Evolutionary conservation across 1,139 yeast genomes (phyloP).

Genomic region (Diutina scorzettiae): DNA sequence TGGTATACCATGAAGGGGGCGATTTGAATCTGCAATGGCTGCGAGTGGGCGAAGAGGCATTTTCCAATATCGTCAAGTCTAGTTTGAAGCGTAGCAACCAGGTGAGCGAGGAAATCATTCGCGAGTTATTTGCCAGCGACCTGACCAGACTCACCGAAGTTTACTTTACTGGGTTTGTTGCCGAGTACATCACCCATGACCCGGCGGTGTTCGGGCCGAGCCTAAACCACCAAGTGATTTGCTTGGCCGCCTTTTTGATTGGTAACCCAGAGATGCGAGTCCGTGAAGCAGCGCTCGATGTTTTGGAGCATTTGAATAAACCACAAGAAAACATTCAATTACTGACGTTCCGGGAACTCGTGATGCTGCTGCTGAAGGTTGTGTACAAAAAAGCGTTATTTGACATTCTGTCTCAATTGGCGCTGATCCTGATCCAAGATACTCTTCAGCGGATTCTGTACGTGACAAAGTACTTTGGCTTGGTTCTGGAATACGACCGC

Average conservation of each 20-base stretch:
- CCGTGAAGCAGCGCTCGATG: conserved; percentile 49
- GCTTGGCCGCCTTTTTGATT: conserved; percentile 55
- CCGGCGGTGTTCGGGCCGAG: conserved; percentile 22
- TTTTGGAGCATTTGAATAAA: not conserved
- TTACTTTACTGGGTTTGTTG: conserved; percentile 63
- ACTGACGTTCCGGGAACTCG: conserved; percentile 10
- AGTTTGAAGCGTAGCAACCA: conserved; percentile 24
- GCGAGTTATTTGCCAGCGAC: conserved; percentile 61
- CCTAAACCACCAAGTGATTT: conserved; percentile 44
- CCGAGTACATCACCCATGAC: conserved; percentile 34
- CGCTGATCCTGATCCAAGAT: conserved; percentile 45
- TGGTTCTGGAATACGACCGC: conserved; percentile 43
- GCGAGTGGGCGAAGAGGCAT: conserved; percentile 56
- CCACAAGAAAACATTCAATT: not conserved
- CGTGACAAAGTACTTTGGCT: conserved; percentile 56
- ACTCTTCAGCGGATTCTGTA: conserved; percentile 57
- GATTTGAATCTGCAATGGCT: not conserved
- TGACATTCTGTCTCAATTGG: conserved; percentile 53
- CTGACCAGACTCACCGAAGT: conserved; percentile 44
- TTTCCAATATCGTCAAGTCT: conserved; percentile 48
- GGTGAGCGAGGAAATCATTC: conserved; percentile 42
- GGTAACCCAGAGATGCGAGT: conserved; percentile 55
- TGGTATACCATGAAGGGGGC: conserved; percentile 38
- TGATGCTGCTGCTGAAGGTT: conserved; percentile 54
- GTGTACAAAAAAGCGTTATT: conserved; percentile 70